Percentiles rank a stretch among this genome's conserved stretches.
These are phyloP conservation scores for Aureobasidium mangrovei DNA, from an alignment of 2,329 filamentous ascomycete species.

Conservation along the genomic window DNA sequence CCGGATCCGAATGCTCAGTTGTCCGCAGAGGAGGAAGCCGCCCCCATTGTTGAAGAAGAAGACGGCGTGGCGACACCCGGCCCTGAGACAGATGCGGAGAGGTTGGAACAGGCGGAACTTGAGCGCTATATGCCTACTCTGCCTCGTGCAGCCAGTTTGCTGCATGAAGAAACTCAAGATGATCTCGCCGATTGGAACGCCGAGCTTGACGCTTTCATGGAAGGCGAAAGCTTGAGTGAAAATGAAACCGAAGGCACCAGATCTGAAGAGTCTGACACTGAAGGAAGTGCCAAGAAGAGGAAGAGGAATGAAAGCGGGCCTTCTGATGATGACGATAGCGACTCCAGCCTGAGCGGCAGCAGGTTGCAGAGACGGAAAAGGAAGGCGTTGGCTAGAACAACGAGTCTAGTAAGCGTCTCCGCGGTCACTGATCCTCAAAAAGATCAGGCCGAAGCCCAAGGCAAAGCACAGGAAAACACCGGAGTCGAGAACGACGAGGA, in stretches of 20 bases:
- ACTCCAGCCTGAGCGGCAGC: conserved; percentile 28
- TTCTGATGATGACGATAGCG: conserved; percentile 35
- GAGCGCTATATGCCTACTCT: conserved; percentile 42
- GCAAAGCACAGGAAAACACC: conserved; percentile 32
- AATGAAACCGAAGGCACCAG: conserved; percentile 35
- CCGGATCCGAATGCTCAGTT: conserved; percentile 27
- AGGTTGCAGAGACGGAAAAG: conserved; percentile 40
- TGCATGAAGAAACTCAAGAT: conserved; percentile 25
- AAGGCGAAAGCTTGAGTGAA: conserved; percentile 38
- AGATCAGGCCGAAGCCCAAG: conserved; percentile 26
- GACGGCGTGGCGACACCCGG: conserved; percentile 18
- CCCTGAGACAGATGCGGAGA: conserved; percentile 18
- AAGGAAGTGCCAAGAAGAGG: conserved; percentile 22
- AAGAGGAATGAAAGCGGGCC: conserved; percentile 29
- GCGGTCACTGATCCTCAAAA: conserved; percentile 26
- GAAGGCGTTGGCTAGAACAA: conserved; percentile 38
- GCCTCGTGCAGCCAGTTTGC: conserved; percentile 25
- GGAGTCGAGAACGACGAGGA: conserved; percentile 26
- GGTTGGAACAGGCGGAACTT: conserved; percentile 25
- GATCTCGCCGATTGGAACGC: conserved; percentile 48
- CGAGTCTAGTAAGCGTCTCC: conserved; percentile 37
- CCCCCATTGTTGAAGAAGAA: conserved; percentile 32
- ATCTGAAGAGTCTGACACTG: conserved; percentile 20
- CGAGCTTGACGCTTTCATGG: conserved; percentile 68
- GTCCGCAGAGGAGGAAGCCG: conserved; percentile 39